Conservation (phyloP, 192 early-diverging fungal species). For the Backusella morwellensis region DNA sequence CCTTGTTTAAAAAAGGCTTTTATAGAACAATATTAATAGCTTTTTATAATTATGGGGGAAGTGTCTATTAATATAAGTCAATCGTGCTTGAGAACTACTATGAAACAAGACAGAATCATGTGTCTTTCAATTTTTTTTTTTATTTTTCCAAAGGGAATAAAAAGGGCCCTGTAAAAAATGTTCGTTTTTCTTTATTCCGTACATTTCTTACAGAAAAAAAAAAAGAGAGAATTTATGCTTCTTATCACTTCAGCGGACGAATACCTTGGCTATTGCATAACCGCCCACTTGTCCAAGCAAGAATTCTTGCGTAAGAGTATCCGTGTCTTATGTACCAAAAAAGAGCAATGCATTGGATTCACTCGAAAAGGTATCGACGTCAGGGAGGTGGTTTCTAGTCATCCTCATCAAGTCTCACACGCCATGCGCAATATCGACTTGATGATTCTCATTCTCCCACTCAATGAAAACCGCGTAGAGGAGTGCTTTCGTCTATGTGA, state of each 20-base stretch:
- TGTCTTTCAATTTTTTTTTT: not conserved
- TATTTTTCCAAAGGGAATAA: not conserved
- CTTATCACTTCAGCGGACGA: constrained; percentile 21
- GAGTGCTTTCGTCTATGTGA: constrained; percentile 10
- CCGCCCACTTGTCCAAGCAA: constrained; percentile 14
- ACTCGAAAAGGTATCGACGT: constrained; percentile 13
- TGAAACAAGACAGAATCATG: constrained; percentile 5
- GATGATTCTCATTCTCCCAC: constrained; percentile 8
- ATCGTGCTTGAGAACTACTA: not conserved
- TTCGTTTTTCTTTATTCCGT: not conserved
- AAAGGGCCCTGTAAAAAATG: not conserved
- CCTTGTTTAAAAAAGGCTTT: not conserved
- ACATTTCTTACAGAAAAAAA: not conserved
- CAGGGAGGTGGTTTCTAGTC: not conserved
- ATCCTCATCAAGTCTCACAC: constrained; percentile 7
- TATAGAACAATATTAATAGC: not conserved
- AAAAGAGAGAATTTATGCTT: constrained; percentile 10
- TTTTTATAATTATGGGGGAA: not conserved
- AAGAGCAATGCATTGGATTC: constrained; percentile 1
- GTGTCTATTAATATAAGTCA: not conserved
- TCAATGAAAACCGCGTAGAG: not conserved
- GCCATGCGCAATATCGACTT: constrained; percentile 16
- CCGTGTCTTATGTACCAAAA: not conserved
- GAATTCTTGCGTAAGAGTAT: constrained; percentile 1
- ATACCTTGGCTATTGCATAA: constrained; percentile 23